Evolutionary conservation across 2,329 filamentous ascomycete species (phyloP).

Genomic region (Colletotrichum truncatum): DNA sequence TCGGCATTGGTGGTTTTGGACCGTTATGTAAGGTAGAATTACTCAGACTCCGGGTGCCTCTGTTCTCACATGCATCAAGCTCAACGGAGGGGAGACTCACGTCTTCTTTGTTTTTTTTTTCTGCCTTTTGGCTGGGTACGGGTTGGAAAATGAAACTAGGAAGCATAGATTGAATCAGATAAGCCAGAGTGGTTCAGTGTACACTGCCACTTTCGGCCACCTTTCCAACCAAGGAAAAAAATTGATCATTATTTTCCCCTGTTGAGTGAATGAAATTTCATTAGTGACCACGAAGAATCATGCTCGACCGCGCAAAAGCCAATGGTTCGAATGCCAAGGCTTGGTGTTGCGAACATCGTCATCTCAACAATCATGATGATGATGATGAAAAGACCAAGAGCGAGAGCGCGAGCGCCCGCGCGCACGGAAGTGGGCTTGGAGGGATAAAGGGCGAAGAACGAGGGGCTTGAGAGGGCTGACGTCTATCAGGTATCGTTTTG

Average conservation of each 20-base stretch:
- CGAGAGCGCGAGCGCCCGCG: not conserved
- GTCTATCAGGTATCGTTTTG: not conserved
- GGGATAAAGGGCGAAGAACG: no score
- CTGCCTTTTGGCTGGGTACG: no score
- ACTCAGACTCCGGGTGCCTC: not conserved
- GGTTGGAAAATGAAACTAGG: not conserved
- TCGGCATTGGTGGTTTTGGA: not conserved
- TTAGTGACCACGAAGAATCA: not conserved
- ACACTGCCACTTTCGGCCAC: not conserved
- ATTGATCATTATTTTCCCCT: no score
- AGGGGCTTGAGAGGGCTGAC: not conserved
- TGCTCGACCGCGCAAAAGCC: constrained; percentile 10
- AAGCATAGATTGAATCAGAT: not conserved
- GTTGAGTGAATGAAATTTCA: no score
- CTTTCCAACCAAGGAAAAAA: no score
- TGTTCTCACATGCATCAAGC: not conserved
- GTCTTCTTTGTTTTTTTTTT: not conserved
- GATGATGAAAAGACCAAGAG: not conserved
- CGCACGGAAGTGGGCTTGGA: not conserved
- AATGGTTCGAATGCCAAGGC: constrained; percentile 18
- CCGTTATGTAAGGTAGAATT: not conserved
- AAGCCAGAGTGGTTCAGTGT: not conserved
- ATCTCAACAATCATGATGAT: not conserved
- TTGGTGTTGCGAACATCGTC: not conserved
- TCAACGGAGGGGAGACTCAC: not conserved